Percentiles rank a stretch among this genome's conserved stretches.
These are phyloP conservation scores for Ammopiptanthus mongolicus DNA, from an alignment of 306 rosid genomes.

Conservation along the genomic window DNA sequence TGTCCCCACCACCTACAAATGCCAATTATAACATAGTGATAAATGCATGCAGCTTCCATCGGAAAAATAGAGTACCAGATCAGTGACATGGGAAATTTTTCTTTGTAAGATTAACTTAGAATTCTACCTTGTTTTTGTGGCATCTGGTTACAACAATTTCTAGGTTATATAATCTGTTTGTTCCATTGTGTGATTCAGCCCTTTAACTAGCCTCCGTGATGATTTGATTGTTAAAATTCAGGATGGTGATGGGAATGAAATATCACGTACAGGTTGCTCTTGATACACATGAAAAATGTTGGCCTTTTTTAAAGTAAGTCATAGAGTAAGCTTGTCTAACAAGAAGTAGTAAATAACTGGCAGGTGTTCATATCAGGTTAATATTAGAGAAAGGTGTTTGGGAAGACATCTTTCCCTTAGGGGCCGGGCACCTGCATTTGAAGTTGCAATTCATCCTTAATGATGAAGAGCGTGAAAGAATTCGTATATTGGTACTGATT, in stretches of 20 bases:
- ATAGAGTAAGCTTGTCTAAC: constrained; percentile 21
- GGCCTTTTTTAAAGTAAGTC: not conserved
- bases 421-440: constrained; percentile 65
- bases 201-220: constrained; percentile 71
- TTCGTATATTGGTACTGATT: constrained; percentile 61
- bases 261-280: constrained; percentile 57
- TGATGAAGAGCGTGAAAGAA: constrained; percentile 67
- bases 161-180: constrained; percentile 3
- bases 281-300: not conserved
- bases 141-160: not conserved
- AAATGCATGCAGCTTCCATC: constrained; percentile 71
- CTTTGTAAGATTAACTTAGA: constrained; percentile 55
- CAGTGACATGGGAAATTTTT: constrained; percentile 63
- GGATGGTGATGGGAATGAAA: constrained; percentile 63
- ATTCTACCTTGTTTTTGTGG: not conserved
- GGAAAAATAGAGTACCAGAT: constrained; percentile 64
- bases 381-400: constrained; percentile 75
- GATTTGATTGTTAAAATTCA: constrained; percentile 56
- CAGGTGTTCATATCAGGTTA: constrained; percentile 61
- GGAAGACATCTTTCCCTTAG: constrained; percentile 75
- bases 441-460: constrained; percentile 68
- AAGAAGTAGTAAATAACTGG: constrained; percentile 24
- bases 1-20: not conserved
- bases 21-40: constrained; percentile 14
- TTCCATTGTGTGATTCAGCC: constrained; percentile 42